Percentiles rank a stretch among this genome's conserved stretches.
Evolutionary conservation across 176 grass and related monocot species (phyloP).

Genomic region (Typha latifolia): DNA sequence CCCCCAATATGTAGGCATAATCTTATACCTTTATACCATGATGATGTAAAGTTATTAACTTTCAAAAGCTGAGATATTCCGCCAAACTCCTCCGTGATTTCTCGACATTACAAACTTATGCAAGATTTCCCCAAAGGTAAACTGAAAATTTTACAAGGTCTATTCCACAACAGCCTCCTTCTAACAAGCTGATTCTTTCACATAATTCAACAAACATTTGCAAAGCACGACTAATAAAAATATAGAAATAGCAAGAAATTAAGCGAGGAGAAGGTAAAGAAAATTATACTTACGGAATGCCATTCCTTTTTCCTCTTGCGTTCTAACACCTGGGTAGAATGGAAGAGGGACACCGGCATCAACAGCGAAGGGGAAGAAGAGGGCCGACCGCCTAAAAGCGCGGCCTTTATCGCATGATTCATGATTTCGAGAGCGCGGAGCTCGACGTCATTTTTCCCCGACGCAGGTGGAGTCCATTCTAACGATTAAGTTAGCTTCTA

Average conservation of each 20-base stretch:
- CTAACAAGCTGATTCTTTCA: neutral
- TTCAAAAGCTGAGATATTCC: too few relatives aligned
- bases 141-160: neutral
- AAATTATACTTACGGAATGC: slow-evolving; percentile 40
- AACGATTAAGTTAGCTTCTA: too few relatives aligned
- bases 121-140: neutral
- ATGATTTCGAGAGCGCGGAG: neutral
- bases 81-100: too few relatives aligned
- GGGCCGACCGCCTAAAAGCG: neutral
- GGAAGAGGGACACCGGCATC: slow-evolving; percentile 28
- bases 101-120: neutral
- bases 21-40: too few relatives aligned
- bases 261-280: neutral
- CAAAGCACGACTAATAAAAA: slow-evolving; percentile 1
- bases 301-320: slow-evolving; percentile 58
- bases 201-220: slow-evolving; percentile 19
- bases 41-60: too few relatives aligned
- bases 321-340: slow-evolving; percentile 62
- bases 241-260: neutral
- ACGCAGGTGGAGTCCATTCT: too few relatives aligned
- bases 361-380: neutral
- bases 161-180: neutral
- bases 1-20: too few relatives aligned
- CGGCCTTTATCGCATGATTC: slow-evolving; percentile 1
- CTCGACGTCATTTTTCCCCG: neutral